Evolutionary conservation across 2,329 filamentous ascomycete genomes (phyloP).

Genomic region (Diaporthe helianthi): DNA sequence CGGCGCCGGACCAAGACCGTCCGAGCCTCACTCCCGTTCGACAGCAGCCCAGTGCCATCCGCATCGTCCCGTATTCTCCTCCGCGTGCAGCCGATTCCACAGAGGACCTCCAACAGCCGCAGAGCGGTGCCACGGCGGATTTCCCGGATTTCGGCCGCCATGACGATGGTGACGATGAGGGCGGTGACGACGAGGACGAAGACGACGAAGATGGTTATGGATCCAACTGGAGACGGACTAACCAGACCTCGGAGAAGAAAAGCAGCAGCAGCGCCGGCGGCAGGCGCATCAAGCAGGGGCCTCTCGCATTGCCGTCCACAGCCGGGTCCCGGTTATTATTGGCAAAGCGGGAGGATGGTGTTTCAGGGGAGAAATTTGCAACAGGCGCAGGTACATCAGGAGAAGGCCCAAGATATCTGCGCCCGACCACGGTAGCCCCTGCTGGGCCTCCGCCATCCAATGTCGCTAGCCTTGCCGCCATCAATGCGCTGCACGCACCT

Average conservation of each 20-base stretch:
- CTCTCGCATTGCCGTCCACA: constrained; percentile 29
- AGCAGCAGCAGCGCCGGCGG: not conserved
- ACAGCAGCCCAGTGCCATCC: constrained; percentile 53
- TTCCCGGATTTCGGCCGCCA: constrained; percentile 4
- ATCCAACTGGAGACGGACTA: constrained; percentile 22
- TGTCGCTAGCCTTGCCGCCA: constrained; percentile 42
- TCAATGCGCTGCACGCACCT: constrained; percentile 43
- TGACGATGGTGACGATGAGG: not conserved
- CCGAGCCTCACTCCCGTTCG: constrained; percentile 46
- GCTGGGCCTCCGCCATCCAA: constrained; percentile 46
- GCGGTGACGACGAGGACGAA: not conserved
- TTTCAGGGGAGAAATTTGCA: constrained; percentile 55
- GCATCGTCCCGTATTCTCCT: constrained; percentile 59
- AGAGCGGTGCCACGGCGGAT: constrained; percentile 28
- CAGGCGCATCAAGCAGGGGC: constrained; percentile 8
- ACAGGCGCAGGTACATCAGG: constrained; percentile 43
- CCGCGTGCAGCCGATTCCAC: constrained; percentile 37
- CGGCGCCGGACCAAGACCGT: constrained; percentile 38
- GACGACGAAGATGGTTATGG: not conserved
- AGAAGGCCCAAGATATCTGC: constrained; percentile 41
- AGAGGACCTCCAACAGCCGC: constrained; percentile 40
- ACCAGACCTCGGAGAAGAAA: constrained; percentile 18
- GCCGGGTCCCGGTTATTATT: constrained; percentile 35
- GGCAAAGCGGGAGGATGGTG: constrained; percentile 43
- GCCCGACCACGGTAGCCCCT: constrained; percentile 45